phyloP scores from a whole-genome alignment of 208 protist species.

The Porcisia hertigi region DNA sequence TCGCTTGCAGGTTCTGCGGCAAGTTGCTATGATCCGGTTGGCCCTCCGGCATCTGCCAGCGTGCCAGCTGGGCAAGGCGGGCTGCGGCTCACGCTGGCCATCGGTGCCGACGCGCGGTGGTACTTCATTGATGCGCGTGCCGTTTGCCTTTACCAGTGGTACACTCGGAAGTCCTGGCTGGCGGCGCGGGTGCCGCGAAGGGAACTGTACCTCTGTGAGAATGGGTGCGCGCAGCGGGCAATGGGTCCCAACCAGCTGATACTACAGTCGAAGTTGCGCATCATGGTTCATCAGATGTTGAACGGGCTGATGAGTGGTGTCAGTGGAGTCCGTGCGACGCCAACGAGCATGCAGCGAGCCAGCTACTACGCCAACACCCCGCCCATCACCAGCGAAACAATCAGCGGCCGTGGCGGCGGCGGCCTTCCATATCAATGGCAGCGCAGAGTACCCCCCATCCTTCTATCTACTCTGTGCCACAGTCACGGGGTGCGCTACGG shows the following conservation, averaged over 20 bases:
- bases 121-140: conserved; percentile 55
- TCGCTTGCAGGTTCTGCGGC: conserved; percentile 7
- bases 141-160: conserved; percentile 39
- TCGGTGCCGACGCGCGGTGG: conserved; percentile 52
- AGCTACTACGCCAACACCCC: not conserved
- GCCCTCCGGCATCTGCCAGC: conserved; percentile 7
- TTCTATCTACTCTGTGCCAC: conserved; percentile 50
- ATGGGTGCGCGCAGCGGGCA: conserved; percentile 33
- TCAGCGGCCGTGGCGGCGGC: not conserved
- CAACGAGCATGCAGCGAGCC: not conserved
- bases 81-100: conserved; percentile 28
- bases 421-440: not conserved
- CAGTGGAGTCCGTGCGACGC: not conserved
- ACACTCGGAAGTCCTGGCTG: conserved; percentile 30
- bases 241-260: conserved; percentile 46
- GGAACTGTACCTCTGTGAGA: conserved; percentile 38
- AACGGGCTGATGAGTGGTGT: conserved; percentile 26
- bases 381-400: not conserved
- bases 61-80: conserved; percentile 15
- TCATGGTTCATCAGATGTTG: conserved; percentile 44
- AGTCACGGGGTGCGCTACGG: conserved; percentile 51
- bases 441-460: conserved; percentile 28
- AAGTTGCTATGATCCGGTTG: conserved; percentile 6
- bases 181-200: conserved; percentile 37
- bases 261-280: conserved; percentile 46